A percentile compares a stretch with the other conserved stretches of the same genome.
Conservation (phyloP, 257 asterid species). For the Lycium barbarum region DNA sequence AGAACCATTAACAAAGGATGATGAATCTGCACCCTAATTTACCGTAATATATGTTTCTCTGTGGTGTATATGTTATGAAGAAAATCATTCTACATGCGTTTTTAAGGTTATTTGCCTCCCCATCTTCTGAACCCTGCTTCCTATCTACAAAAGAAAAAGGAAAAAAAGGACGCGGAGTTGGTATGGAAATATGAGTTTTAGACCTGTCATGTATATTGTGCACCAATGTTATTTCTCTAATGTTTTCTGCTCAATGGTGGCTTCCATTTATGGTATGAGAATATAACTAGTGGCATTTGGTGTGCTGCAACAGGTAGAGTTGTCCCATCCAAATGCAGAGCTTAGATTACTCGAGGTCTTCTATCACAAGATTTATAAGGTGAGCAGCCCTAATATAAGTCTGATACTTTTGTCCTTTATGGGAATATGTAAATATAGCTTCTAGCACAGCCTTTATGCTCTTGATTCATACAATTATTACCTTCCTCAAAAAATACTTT, state of each 20-base stretch:
- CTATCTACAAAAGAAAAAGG: neutral
- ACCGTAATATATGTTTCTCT: neutral
- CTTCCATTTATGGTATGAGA: neutral
- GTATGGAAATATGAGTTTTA: neutral
- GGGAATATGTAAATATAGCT: neutral
- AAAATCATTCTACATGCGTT: neutral
- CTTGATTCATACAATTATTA: neutral
- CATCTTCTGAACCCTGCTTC: neutral
- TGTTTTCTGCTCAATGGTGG: conserved; percentile 10
- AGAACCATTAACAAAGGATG: conserved; percentile 17
- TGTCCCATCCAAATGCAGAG: conserved; percentile 58
- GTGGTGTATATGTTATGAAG: neutral
- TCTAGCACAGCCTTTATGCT: neutral
- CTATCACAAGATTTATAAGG: conserved; percentile 65
- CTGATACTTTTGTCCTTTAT: neutral
- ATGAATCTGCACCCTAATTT: neutral
- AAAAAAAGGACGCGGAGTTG: neutral
- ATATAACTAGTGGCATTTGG: conserved; percentile 2
- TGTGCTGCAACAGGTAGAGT: conserved; percentile 50
- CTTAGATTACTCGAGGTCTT: conserved; percentile 61
- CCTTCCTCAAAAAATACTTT: neutral
- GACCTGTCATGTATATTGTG: conserved; percentile 19
- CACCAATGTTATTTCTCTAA: neutral
- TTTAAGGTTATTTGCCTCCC: neutral
- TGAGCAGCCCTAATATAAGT: conserved; percentile 29